These are phyloP conservation scores for Nothophaeocryptopus gaeumannii DNA, from an alignment of 2,329 filamentous ascomycete genomes.

Conservation along the genomic window DNA sequence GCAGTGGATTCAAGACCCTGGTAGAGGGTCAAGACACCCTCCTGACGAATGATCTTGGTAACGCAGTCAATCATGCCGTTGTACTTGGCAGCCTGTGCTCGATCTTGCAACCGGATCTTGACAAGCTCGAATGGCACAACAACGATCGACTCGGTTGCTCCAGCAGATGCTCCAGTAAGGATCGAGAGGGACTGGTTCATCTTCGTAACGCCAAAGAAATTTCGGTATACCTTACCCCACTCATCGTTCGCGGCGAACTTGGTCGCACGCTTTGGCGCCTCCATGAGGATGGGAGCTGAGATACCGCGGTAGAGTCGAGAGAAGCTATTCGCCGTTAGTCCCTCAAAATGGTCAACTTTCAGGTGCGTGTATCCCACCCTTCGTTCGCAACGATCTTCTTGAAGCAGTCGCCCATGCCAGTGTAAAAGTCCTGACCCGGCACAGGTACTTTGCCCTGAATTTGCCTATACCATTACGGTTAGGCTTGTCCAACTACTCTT, in stretches of 20 bases:
- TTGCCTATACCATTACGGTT: constrained; percentile 29
- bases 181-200: constrained; percentile 91
- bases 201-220: constrained; percentile 76
- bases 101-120: constrained; percentile 97
- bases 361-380: constrained; percentile 58
- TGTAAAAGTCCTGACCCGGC: constrained; percentile 79
- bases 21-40: constrained; percentile 86
- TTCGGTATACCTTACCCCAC: constrained; percentile 93
- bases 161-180: constrained; percentile 89
- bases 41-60: constrained; percentile 74
- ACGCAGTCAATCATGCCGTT: constrained; percentile 78
- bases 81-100: constrained; percentile 85
- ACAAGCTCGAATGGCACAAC: constrained; percentile 97
- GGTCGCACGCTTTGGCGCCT: constrained; percentile 89
- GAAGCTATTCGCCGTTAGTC: constrained; percentile 53
- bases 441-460: constrained; percentile 60
- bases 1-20: constrained; percentile 94
- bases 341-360: background rate
- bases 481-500: background rate
- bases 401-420: constrained; percentile 97
- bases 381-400: constrained; percentile 94
- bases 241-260: constrained; percentile 99
- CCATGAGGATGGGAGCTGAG: constrained; percentile 93
- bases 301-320: constrained; percentile 95
- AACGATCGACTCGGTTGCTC: constrained; percentile 92